These are phyloP conservation scores for Ophiosphaerella herpotricha DNA, from an alignment of 2,329 filamentous ascomycete genomes.

Conservation along the genomic window DNA sequence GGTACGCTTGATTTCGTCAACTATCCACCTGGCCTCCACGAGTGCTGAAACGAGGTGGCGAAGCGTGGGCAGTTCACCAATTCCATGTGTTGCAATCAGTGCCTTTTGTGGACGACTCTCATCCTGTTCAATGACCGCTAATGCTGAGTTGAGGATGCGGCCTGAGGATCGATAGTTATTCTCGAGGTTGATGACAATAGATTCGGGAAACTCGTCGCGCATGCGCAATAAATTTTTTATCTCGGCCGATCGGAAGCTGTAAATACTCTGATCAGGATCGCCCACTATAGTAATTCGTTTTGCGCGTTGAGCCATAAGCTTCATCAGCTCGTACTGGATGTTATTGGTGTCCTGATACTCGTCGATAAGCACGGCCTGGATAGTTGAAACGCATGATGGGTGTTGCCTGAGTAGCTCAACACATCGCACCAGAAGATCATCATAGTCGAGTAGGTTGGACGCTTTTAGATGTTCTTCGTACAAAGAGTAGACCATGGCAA, in stretches of 20 bases:
- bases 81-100: conserved; percentile 77
- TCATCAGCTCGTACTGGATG: conserved; percentile 94
- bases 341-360: conserved; percentile 98
- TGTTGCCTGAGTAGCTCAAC: conserved; percentile 74
- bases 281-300: conserved; percentile 91
- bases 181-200: conserved; percentile 81
- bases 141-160: conserved; percentile 77
- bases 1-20: conserved; percentile 76
- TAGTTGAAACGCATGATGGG: conserved; percentile 82
- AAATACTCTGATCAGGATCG: conserved; percentile 97
- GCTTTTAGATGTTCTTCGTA: conserved; percentile 77
- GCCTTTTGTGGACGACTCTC: conserved; percentile 76
- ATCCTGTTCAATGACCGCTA: conserved; percentile 91
- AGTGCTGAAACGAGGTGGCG: conserved; percentile 71
- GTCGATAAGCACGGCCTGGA: conserved; percentile 90
- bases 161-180: conserved; percentile 95
- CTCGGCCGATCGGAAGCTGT: conserved; percentile 92
- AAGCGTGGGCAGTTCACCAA: conserved; percentile 79
- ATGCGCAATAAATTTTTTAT: conserved; percentile 84
- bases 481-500: conserved; percentile 69
- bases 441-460: conserved; percentile 89
- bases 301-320: conserved; percentile 73
- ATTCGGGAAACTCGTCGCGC: conserved; percentile 74
- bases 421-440: conserved; percentile 85
- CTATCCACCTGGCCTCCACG: conserved; percentile 85